Conservation (phyloP, 2,329 filamentous ascomycete genomes). For the Fusarium denticulatum region DNA sequence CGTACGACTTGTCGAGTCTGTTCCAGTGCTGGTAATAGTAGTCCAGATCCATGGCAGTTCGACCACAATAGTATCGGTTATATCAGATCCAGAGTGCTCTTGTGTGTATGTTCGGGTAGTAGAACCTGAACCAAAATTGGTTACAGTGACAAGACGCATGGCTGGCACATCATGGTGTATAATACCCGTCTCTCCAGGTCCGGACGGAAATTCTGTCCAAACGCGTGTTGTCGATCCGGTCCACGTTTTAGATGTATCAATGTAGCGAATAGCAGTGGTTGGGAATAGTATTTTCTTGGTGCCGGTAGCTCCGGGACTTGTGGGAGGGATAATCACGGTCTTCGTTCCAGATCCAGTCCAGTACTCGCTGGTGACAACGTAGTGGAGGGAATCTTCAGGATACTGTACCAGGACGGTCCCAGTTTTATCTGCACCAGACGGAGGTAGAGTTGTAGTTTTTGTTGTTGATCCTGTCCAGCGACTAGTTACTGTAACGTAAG, state of each 20-base stretch:
- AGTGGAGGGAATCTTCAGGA: background rate
- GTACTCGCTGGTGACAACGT: background rate
- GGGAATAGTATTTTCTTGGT: background rate
- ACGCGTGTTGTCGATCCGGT: accelerated
- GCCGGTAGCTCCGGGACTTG: background rate
- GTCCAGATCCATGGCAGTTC: background rate
- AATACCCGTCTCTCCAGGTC: background rate
- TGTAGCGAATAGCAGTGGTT: background rate
- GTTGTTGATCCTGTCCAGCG: background rate
- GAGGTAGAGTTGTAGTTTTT: background rate
- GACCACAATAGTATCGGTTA: background rate
- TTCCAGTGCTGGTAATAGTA: background rate
- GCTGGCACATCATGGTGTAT: background rate
- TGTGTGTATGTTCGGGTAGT: background rate
- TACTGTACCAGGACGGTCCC: background rate
- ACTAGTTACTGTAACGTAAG: background rate
- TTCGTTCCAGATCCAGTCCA: background rate
- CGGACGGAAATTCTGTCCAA: background rate
- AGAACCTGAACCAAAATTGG: background rate
- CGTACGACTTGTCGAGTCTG: background rate
- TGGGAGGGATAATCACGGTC: background rate
- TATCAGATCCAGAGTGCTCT: background rate
- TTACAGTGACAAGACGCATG: background rate
- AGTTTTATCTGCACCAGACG: background rate
- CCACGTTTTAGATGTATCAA: background rate